These are phyloP conservation scores for Thymus mandschuricus DNA, from an alignment of 257 asterid genomes.

Conservation along the genomic window DNA sequence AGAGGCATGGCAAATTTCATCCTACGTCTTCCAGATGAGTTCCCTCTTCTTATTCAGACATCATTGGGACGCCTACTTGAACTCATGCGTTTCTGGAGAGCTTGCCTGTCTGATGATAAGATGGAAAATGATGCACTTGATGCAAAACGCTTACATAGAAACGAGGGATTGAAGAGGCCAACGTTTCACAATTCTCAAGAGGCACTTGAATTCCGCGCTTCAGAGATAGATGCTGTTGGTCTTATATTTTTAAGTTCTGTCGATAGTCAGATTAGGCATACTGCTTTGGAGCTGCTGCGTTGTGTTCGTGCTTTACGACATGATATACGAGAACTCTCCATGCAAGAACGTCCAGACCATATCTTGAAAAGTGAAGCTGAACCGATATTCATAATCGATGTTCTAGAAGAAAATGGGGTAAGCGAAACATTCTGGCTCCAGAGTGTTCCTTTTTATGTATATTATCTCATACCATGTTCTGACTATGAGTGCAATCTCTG, in stretches of 20 bases:
- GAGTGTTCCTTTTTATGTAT: conserved; percentile 28
- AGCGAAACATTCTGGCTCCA: conserved; percentile 35
- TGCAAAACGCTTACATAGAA: conserved; percentile 78
- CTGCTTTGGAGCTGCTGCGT: conserved; percentile 94
- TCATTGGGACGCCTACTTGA: conserved; percentile 96
- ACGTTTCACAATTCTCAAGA: conserved; percentile 81
- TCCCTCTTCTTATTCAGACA: conserved; percentile 97
- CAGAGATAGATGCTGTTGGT: conserved; percentile 99
- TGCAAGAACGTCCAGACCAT: conserved; percentile 65
- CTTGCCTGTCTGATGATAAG: conserved; percentile 80
- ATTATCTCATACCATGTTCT: conserved; percentile 14
- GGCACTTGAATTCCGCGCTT: conserved; percentile 84
- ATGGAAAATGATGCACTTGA: conserved; percentile 58
- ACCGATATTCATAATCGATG: conserved; percentile 96
- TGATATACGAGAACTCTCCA: conserved; percentile 73
- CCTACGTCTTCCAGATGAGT: conserved; percentile 94
- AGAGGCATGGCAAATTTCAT: conserved; percentile 96
- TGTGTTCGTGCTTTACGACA: conserved; percentile 91
- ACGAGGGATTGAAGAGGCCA: conserved; percentile 86
- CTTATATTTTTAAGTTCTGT: conserved; percentile 97
- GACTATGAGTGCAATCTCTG: conserved; percentile 31
- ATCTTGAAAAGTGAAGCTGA: conserved; percentile 72
- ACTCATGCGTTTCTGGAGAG: conserved; percentile 98
- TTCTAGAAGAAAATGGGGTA: conserved; percentile 99
- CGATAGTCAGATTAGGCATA: conserved; percentile 98